Evolutionary conservation across 2,329 filamentous ascomycete genomes (phyloP), one percentile per base, ranked within the genome.

Genomic region (Phialemonium atrogriseum): DNA sequence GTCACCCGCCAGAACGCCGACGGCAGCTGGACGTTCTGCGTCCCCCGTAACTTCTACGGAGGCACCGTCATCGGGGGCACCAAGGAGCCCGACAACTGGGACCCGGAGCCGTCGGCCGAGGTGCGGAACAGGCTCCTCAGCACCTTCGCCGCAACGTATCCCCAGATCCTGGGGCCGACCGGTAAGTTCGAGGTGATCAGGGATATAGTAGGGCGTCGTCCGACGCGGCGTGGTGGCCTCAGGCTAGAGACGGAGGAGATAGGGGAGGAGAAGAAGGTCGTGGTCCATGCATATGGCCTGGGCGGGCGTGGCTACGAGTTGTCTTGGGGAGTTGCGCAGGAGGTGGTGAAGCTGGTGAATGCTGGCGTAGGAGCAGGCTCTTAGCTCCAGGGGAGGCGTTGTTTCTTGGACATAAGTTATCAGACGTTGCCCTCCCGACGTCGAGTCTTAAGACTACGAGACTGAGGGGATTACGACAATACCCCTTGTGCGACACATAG

Each of bases 51-150:
- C 7, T 68, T 76, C 16, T 60, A 70, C 20, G 77, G 77, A 4
- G 77, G 77, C 3, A 81, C 77, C 0, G 60, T 82, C 23, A 68
- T 82, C 13, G 78, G 77, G 5, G 77, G 77, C 0, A 82, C 76
- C 8, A 80, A 79, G 48, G 69, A 80, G 45, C 61, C 65, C 1
- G 55, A 68, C 34, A 59, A 78, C 47, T 77, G 70, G 69, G 59
- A 69, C 27, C 49, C 62, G 0, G 53, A 60, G 12, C 66, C 73
- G 2, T 69, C 61, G 0, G 36, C 41, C 2, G 62, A 64, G 27
- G 64, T 67, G 0, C 53, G 74, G 12, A 50, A 57, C 22, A 48
- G 44, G 17, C 50, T 81, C 10, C 59, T 80, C 4, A 24, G 38
- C 22, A 36, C 30, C 10, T 55, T 62, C 27, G 49, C 45, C 14